Conservation (phyloP, 2,329 filamentous ascomycete species). For the Ophiostoma sp. region DNA sequence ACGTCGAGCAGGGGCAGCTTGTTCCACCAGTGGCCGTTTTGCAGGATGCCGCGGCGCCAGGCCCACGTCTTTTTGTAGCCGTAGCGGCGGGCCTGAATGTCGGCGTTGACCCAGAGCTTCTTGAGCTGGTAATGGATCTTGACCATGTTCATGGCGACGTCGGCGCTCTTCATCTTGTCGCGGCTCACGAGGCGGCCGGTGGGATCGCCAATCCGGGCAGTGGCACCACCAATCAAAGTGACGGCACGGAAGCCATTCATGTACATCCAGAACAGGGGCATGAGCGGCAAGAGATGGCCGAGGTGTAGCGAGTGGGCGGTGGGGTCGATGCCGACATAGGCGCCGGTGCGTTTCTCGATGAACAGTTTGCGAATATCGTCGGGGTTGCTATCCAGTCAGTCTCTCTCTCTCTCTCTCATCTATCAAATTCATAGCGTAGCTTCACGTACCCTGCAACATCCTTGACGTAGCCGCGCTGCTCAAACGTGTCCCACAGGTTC, state of each 20-base stretch:
- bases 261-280: constrained; percentile 82
- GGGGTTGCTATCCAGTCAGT: background rate
- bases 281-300: constrained; percentile 73
- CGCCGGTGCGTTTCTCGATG: constrained; percentile 59
- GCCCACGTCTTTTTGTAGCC: constrained; percentile 59
- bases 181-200: constrained; percentile 62
- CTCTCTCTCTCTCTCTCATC: background rate
- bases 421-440: too few species aligned
- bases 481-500: constrained; percentile 58
- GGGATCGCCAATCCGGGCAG: constrained; percentile 73
- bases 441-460: constrained; percentile 62
- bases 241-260: constrained; percentile 65
- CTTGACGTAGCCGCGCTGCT: constrained; percentile 68
- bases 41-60: constrained; percentile 63
- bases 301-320: constrained; percentile 75
- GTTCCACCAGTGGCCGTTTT: constrained; percentile 83
- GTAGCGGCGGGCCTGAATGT: constrained; percentile 57
- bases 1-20: constrained; percentile 67
- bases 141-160: constrained; percentile 58
- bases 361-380: constrained; percentile 58
- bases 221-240: constrained; percentile 66
- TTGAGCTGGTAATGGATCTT: constrained; percentile 66
- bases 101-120: constrained; percentile 69
- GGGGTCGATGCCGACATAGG: constrained; percentile 77
- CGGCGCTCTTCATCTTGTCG: constrained; percentile 45